Evolutionary conservation across 805 yeast genomes (phyloP).

Genomic region (Cyberlindnera mycetangii): DNA sequence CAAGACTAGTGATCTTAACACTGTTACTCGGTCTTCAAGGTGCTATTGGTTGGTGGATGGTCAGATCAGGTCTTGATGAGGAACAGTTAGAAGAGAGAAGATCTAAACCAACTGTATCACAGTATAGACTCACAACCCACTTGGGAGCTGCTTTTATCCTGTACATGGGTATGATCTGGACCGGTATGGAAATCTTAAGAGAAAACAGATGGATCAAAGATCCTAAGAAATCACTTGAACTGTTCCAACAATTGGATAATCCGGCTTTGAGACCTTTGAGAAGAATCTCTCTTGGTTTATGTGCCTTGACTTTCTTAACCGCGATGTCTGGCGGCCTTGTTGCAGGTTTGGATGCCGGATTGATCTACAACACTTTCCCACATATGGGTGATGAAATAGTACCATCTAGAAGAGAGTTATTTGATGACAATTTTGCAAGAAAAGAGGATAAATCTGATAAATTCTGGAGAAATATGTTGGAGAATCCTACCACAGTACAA

Average conservation of each 20-base stretch:
- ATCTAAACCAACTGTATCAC: constrained; percentile 96
- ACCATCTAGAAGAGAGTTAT: constrained; percentile 75
- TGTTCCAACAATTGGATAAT: constrained; percentile 57
- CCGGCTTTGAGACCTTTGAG: constrained; percentile 60
- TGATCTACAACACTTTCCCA: constrained; percentile 94
- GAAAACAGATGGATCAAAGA: constrained; percentile 67
- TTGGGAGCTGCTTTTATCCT: constrained; percentile 88
- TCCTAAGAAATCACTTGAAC: constrained; percentile 54
- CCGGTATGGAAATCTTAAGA: constrained; percentile 79
- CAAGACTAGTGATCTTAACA: constrained; percentile 68
- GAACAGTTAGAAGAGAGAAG: constrained; percentile 72
- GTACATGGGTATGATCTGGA: constrained; percentile 86
- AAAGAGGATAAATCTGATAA: constrained; percentile 65
- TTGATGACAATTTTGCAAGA: constrained; percentile 72
- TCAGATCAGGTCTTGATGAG: constrained; percentile 87
- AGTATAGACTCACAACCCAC: constrained; percentile 90
- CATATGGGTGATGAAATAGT: constrained; percentile 86
- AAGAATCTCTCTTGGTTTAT: constrained; percentile 49
- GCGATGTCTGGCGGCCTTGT: constrained; percentile 98
- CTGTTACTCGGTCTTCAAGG: constrained; percentile 89
- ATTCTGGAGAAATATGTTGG: constrained; percentile 89
- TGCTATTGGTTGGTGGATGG: constrained; percentile 99
- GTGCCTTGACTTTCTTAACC: constrained; percentile 75
- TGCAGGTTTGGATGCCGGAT: constrained; percentile 97
- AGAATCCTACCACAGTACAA: constrained; percentile 96